Evolutionary conservation across 805 yeast genomes (phyloP).

Genomic region (Saturnispora ahearnii): DNA sequence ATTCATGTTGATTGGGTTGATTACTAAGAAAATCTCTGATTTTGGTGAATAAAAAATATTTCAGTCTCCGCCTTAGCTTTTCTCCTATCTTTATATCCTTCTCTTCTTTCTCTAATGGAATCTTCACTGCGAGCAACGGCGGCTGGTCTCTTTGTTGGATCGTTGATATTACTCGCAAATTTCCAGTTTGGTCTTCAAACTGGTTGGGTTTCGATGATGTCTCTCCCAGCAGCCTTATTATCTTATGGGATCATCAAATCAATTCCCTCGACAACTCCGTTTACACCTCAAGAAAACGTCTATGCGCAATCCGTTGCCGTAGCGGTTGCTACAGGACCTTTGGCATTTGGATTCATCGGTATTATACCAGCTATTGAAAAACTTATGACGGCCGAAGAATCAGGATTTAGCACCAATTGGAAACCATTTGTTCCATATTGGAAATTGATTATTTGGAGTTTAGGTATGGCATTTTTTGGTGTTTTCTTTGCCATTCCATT

Average conservation of each 20-base stretch:
- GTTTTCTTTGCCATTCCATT: slow-evolving; percentile 91
- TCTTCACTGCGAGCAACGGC: slow-evolving; percentile 64
- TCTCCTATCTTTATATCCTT: neutral
- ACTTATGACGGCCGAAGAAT: slow-evolving; percentile 68
- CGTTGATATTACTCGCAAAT: slow-evolving; percentile 77
- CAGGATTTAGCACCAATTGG: slow-evolving; percentile 44
- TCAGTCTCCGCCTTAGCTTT: neutral
- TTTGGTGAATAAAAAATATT: neutral
- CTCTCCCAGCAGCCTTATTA: slow-evolving; percentile 82
- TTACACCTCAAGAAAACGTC: slow-evolving; percentile 90
- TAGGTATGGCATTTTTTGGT: slow-evolving; percentile 87
- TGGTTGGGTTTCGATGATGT: slow-evolving; percentile 99
- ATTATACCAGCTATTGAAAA: slow-evolving; percentile 94
- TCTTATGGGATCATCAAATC: slow-evolving; percentile 78
- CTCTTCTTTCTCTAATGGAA: slow-evolving; percentile 26
- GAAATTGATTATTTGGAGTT: slow-evolving; percentile 71
- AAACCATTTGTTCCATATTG: slow-evolving; percentile 27
- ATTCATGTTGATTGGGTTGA: no score
- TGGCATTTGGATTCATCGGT: slow-evolving; percentile 92
- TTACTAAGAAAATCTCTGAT: no score
- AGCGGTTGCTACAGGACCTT: slow-evolving; percentile 95
- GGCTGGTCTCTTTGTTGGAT: slow-evolving; percentile 78
- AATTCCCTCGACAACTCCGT: slow-evolving; percentile 35
- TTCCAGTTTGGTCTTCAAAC: slow-evolving; percentile 96
- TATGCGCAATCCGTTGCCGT: slow-evolving; percentile 88